Percentiles rank a stretch among this genome's conserved stretches.
Conservation (phyloP, 2,329 filamentous ascomycete genomes). For the Neonectria coccinea region DNA sequence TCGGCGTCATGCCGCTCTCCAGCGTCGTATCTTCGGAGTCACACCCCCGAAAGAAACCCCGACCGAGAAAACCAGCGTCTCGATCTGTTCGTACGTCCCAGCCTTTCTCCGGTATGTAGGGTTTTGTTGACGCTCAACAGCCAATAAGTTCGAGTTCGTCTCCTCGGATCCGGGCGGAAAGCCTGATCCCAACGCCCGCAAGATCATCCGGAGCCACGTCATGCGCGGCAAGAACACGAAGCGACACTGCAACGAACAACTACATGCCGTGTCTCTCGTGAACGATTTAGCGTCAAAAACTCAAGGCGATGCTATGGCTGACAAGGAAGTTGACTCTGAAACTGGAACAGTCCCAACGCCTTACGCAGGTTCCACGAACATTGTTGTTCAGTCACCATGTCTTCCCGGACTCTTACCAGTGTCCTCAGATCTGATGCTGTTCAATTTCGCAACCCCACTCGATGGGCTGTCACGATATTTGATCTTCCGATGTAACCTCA, state of each 20-base stretch:
- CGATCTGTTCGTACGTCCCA: constrained; percentile 19
- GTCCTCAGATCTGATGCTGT: constrained; percentile 36
- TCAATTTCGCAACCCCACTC: constrained; percentile 37
- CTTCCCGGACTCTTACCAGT: constrained; percentile 28
- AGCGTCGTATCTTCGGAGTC: constrained; percentile 3
- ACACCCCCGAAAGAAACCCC: constrained; percentile 13
- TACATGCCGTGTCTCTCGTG: background rate
- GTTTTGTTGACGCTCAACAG: constrained; percentile 18
- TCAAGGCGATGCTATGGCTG: background rate
- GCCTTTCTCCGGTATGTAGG: background rate
- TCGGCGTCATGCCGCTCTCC: constrained; percentile 6
- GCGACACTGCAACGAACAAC: background rate
- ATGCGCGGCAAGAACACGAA: constrained; percentile 46
- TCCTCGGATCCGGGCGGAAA: constrained; percentile 40
- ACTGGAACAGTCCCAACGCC: no score
- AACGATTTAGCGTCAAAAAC: background rate
- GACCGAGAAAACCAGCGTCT: constrained; percentile 20
- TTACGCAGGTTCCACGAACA: background rate
- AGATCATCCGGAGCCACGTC: constrained; percentile 46
- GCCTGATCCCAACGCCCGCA: constrained; percentile 39
- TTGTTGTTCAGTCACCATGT: constrained; percentile 27
- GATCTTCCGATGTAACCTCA: constrained; percentile 33
- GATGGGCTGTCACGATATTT: constrained; percentile 28
- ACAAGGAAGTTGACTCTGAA: background rate
- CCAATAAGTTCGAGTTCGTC: constrained; percentile 47